These are phyloP conservation scores for Crucibulum parvulum DNA, from an alignment of 1,284 basidiomycete species.

Conservation along the genomic window DNA sequence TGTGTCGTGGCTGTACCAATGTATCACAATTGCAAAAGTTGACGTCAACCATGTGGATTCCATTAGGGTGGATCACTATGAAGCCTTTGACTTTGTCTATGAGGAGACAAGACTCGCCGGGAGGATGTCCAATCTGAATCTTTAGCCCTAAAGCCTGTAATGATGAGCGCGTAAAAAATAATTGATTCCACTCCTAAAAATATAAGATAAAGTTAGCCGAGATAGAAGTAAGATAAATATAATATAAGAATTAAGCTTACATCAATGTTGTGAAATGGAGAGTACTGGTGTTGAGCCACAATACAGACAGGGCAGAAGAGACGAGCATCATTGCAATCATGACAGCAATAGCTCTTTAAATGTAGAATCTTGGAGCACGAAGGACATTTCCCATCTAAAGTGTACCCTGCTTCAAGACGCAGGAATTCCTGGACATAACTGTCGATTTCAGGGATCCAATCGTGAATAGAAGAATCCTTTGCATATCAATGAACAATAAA, in stretches of 20 bases:
- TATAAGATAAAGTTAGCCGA: too few relatives aligned
- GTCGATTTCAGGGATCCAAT: neutral
- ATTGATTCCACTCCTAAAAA: too few relatives aligned
- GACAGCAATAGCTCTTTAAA: neutral
- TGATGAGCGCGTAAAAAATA: neutral
- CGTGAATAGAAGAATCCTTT: neutral
- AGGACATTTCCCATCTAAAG: neutral
- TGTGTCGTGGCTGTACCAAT: neutral
- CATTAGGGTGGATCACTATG: constrained; percentile 15
- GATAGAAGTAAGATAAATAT: too few relatives aligned
- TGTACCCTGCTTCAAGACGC: too few relatives aligned
- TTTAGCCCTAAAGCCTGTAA: neutral
- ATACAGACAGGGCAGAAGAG: neutral
- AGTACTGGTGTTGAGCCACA: neutral
- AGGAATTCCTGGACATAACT: neutral
- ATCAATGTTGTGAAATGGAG: neutral
- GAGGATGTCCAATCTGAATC: neutral
- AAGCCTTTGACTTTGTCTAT: constrained; percentile 9
- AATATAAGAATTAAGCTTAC: too few relatives aligned
- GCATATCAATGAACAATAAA: too few relatives aligned
- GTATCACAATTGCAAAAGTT: constrained; percentile 25
- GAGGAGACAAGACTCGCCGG: neutral
- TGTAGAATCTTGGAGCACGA: neutral
- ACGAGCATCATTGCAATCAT: neutral
- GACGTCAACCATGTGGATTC: constrained; percentile 20